A percentile compares a stretch with the other conserved stretches of the same genome.
Conservation (phyloP, 1,139 yeast genomes). For the Zygoascus sp. region DNA sequence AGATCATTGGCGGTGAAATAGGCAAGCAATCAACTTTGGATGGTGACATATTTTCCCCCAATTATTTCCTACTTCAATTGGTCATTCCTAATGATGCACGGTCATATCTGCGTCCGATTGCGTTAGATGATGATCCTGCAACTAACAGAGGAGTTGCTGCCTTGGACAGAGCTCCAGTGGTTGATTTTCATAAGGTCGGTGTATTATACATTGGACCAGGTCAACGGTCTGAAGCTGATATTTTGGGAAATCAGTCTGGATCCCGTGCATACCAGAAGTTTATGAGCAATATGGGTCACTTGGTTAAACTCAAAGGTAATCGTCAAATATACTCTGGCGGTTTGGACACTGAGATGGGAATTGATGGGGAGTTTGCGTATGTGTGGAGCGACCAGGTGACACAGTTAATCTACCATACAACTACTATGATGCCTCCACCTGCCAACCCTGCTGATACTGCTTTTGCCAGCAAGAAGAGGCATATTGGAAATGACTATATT, state of each 20-base stretch:
- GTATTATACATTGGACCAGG: constrained; percentile 66
- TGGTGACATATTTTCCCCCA: constrained; percentile 36
- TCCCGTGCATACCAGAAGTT: constrained; percentile 60
- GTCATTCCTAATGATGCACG: constrained; percentile 33
- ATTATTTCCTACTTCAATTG: constrained; percentile 42
- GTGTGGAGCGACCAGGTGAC: constrained; percentile 69
- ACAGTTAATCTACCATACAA: constrained; percentile 72
- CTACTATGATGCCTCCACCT: constrained; percentile 71
- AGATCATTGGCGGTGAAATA: constrained; percentile 7
- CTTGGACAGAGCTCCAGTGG: constrained; percentile 73
- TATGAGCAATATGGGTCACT: constrained; percentile 52
- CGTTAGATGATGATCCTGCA: constrained; percentile 46
- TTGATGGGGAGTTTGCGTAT: constrained; percentile 73
- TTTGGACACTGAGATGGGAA: constrained; percentile 59
- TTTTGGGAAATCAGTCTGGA: constrained; percentile 61
- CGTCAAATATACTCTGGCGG: constrained; percentile 70
- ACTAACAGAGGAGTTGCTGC: constrained; percentile 56
- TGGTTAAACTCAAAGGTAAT: constrained; percentile 54
- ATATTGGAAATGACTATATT: constrained; percentile 81
- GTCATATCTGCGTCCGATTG: constrained; percentile 36
- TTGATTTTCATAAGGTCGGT: constrained; percentile 76
- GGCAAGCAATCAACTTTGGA: background rate
- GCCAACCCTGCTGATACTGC: constrained; percentile 41
- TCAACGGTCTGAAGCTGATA: constrained; percentile 60
- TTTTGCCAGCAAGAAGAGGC: constrained; percentile 64